Conservation (phyloP, 495 filamentous ascomycete species). For the Talaromyces wortmannii region DNA sequence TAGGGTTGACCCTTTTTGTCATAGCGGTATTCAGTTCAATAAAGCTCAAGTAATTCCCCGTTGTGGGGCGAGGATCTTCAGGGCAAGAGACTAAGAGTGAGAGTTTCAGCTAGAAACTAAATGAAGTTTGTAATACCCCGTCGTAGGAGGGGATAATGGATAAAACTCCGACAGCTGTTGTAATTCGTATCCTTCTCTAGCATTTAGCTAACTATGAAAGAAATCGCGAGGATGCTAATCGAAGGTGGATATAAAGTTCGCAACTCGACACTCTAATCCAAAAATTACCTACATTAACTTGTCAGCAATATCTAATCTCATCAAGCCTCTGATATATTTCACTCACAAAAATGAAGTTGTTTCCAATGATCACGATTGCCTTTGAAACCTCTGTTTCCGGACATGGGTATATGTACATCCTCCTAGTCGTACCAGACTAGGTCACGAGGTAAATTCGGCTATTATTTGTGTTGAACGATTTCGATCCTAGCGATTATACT, state of each 20-base stretch:
- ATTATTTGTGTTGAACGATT: neutral
- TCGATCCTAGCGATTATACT: neutral
- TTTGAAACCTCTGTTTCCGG: neutral
- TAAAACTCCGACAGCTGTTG: neutral
- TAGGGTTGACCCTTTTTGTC: too few species aligned
- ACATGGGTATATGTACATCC: conserved; percentile 45
- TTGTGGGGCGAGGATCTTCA: too few species aligned
- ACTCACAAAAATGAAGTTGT: neutral
- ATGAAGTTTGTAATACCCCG: too few species aligned
- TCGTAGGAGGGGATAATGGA: too few species aligned
- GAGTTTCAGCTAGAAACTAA: too few species aligned
- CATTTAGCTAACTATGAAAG: neutral
- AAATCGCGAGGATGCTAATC: neutral
- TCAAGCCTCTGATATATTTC: neutral
- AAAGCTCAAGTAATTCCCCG: too few species aligned
- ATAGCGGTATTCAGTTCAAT: too few species aligned
- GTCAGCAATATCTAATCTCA: neutral
- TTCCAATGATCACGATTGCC: neutral
- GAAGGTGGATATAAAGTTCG: neutral
- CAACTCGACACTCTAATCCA: neutral
- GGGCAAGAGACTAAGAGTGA: too few species aligned
- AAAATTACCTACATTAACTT: neutral
- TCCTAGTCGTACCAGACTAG: conserved; percentile 38
- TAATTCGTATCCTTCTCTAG: neutral
- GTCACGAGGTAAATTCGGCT: conserved; percentile 30